phyloP scores from a whole-genome alignment of 169 alveolate genomes.

The Toxoplasma gondii region DNA sequence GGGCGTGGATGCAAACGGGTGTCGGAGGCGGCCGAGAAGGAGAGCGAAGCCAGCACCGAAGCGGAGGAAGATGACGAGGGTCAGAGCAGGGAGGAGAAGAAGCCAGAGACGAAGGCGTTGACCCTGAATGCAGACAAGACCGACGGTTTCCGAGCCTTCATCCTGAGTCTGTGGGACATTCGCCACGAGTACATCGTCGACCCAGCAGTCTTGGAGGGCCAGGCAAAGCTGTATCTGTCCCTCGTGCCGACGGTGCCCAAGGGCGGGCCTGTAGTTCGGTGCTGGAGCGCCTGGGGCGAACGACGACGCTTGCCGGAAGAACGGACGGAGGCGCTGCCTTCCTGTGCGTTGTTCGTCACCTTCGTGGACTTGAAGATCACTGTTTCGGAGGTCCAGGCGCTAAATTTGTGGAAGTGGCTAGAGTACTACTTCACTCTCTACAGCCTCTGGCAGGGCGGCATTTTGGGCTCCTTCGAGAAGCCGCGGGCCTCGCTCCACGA shows the following conservation, averaged over 20 bases:
- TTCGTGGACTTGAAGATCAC: constrained; percentile 20
- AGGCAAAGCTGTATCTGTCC: constrained; percentile 34
- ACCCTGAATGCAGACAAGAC: neutral
- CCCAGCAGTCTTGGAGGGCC: constrained; percentile 32
- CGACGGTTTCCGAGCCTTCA: neutral
- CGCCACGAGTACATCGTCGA: constrained; percentile 45
- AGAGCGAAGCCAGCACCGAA: too few species aligned
- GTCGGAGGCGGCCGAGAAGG: neutral
- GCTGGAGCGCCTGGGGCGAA: constrained; percentile 56
- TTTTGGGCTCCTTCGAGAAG: constrained; percentile 53
- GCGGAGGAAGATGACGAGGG: neutral
- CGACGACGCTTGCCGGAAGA: neutral
- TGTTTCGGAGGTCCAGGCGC: constrained; percentile 34
- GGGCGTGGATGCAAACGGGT: neutral
- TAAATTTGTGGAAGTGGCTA: constrained; percentile 54
- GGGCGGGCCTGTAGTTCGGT: constrained; percentile 39
- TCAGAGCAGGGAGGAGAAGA: neutral
- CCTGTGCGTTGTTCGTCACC: constrained; percentile 31
- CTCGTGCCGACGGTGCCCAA: constrained; percentile 54
- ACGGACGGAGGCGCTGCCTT: neutral
- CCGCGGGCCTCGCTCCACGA: constrained; percentile 50
- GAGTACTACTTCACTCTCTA: constrained; percentile 47
- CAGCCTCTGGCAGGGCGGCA: constrained; percentile 60
- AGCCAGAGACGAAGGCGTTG: neutral
- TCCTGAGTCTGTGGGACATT: constrained; percentile 31